Conservation (phyloP, 768 basidiomycete species). For the Holtermannia corniformis region DNA sequence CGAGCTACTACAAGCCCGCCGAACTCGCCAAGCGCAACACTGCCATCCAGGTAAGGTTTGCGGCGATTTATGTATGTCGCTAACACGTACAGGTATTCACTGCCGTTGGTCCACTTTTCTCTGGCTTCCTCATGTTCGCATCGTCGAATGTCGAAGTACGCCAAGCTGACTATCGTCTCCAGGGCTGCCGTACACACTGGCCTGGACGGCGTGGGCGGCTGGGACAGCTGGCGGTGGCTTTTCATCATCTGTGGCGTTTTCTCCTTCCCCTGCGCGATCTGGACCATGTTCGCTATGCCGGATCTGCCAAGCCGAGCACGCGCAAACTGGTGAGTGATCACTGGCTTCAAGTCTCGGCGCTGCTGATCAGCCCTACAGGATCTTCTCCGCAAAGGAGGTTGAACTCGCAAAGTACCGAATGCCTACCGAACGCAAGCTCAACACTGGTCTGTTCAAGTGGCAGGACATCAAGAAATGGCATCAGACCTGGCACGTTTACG, state of each 20-base stretch:
- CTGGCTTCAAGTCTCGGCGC: background rate
- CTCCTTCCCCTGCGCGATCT: conserved; percentile 21
- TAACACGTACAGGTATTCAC: too few species aligned
- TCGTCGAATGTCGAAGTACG: background rate
- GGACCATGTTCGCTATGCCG: conserved; percentile 27
- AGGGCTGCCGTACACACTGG: conserved; percentile 24
- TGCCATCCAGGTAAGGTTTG: conserved; percentile 15
- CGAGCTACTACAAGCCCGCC: conserved; percentile 25
- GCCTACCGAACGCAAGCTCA: conserved; percentile 20
- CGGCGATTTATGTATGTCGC: too few species aligned
- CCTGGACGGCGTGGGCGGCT: conserved; percentile 11
- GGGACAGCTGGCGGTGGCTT: conserved; percentile 24
- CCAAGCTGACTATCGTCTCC: background rate
- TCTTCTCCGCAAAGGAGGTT: conserved; percentile 22
- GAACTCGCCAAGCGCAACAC: conserved; percentile 23
- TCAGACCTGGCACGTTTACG: conserved; percentile 25
- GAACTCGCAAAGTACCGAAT: conserved; percentile 17
- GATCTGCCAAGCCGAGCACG: conserved; percentile 20
- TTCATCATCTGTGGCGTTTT: conserved; percentile 23
- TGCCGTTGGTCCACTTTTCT: conserved; percentile 21
- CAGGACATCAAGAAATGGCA: conserved; percentile 28
- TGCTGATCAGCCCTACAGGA: conserved; percentile 8
- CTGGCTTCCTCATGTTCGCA: conserved; percentile 25
- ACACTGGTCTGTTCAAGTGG: conserved; percentile 27
- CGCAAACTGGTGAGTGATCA: conserved; percentile 18